phyloP scores from a whole-genome alignment of 1,284 basidiomycete genomes.

The Dichomitus squalens region DNA sequence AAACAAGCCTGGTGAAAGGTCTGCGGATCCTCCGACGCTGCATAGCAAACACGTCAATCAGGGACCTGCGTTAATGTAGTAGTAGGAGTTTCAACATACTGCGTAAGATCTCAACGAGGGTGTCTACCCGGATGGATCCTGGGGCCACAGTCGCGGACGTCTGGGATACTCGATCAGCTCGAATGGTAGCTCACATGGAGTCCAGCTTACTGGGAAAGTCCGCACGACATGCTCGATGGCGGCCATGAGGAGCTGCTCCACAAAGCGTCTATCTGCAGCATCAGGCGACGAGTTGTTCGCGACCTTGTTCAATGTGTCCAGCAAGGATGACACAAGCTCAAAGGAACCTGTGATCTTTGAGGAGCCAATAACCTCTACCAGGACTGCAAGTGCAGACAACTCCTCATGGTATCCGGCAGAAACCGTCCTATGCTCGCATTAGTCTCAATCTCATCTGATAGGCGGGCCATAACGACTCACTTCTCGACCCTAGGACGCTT shows the following conservation, averaged over 20 bases:
- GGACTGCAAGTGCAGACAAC: conserved; percentile 52
- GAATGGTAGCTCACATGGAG: background rate
- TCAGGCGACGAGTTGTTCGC: conserved; percentile 53
- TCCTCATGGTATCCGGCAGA: conserved; percentile 26
- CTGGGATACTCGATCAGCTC: conserved; percentile 8
- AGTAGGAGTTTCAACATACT: conserved; percentile 46
- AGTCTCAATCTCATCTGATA: background rate
- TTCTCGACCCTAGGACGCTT: conserved; percentile 65
- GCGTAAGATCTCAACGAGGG: conserved; percentile 86
- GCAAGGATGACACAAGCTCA: conserved; percentile 71
- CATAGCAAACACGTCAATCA: background rate
- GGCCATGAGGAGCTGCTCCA: conserved; percentile 87
- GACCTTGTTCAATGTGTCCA: conserved; percentile 76
- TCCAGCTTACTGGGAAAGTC: conserved; percentile 54
- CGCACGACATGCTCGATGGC: conserved; percentile 74
- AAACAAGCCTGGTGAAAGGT: conserved; percentile 93
- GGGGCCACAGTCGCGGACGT: conserved; percentile 40
- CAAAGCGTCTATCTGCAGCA: conserved; percentile 71
- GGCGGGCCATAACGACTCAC: conserved; percentile 36
- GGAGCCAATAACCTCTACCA: conserved; percentile 75
- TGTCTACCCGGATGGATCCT: conserved; percentile 68
- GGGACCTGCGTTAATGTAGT: conserved; percentile 2
- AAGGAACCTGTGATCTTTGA: conserved; percentile 67
- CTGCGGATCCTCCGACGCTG: conserved; percentile 89
- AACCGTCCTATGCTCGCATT: background rate